Conservation (phyloP, 768 basidiomycete species). For the Lactarius tabidus region DNA sequence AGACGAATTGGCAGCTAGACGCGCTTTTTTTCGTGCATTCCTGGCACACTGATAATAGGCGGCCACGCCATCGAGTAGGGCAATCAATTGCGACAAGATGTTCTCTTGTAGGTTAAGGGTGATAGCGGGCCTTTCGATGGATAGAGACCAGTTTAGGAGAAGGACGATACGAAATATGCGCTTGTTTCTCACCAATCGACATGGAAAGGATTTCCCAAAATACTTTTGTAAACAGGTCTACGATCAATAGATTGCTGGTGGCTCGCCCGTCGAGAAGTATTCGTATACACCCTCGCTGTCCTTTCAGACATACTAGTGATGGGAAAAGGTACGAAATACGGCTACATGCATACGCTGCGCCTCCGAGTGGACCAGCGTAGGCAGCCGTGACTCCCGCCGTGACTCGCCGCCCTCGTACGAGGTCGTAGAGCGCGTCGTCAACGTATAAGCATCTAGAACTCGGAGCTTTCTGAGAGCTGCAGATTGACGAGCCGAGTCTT, state of each 20-base stretch:
- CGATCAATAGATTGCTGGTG: conserved; percentile 43
- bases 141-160: conserved; percentile 18
- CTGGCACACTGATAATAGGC: conserved; percentile 35
- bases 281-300: conserved; percentile 49
- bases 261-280: conserved; percentile 62
- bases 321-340: background rate
- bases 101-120: conserved; percentile 60
- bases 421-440: too few species aligned
- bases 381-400: too few species aligned
- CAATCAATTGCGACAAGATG: conserved; percentile 48
- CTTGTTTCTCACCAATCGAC: conserved; percentile 53
- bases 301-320: conserved; percentile 44
- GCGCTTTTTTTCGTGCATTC: conserved; percentile 19
- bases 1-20: background rate
- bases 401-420: too few species aligned
- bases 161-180: conserved; percentile 12
- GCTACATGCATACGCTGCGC: background rate
- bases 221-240: conserved; percentile 64
- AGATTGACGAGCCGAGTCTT: background rate
- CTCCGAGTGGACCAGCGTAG: background rate
- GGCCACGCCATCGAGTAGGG: conserved; percentile 48
- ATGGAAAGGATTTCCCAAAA: conserved; percentile 68
- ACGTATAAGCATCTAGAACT: background rate
- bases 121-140: conserved; percentile 52
- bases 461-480: background rate